Evolutionary conservation across 345 rosid species (phyloP).

Genomic region (Anastatica hierochuntica): DNA sequence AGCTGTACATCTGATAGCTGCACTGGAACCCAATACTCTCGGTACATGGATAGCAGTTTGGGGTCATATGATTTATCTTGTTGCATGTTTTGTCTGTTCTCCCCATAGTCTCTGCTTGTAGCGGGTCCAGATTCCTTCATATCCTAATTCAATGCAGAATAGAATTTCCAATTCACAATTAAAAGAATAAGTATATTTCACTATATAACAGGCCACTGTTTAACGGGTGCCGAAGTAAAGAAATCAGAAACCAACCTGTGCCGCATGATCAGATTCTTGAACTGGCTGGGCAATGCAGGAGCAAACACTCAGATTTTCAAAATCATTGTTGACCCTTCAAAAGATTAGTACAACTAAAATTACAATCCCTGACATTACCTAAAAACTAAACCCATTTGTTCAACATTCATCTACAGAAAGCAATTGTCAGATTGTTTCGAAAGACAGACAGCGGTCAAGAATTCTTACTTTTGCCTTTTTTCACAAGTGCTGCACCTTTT

Average conservation of each 20-base stretch:
- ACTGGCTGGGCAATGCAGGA: slow-evolving; percentile 24
- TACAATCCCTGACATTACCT: not conserved
- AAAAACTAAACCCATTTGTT: not conserved
- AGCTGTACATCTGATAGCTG: slow-evolving; percentile 72
- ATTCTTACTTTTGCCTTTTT: slow-evolving; percentile 47
- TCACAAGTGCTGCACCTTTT: slow-evolving; percentile 28
- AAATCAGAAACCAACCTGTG: slow-evolving; percentile 30
- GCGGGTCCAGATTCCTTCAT: slow-evolving; percentile 38
- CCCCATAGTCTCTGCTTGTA: slow-evolving; percentile 23
- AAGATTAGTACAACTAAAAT: slow-evolving; percentile 5
- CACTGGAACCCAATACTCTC: slow-evolving; percentile 90
- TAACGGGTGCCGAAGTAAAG: not conserved
- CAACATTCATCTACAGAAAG: slow-evolving; percentile 10
- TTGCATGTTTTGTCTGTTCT: slow-evolving; percentile 19
- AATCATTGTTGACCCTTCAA: slow-evolving; percentile 32
- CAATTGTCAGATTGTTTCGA: slow-evolving; percentile 1
- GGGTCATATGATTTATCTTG: slow-evolving; percentile 24
- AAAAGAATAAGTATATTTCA: not conserved
- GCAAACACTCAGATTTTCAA: slow-evolving; percentile 22
- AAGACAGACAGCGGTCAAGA: not conserved
- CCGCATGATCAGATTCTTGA: slow-evolving; percentile 15
- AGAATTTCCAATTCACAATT: not conserved
- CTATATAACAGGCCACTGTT: not conserved
- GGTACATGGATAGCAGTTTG: slow-evolving; percentile 45
- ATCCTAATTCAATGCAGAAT: slow-evolving; percentile 46